These are phyloP conservation scores for Penicillium parvum DNA, from an alignment of 495 filamentous ascomycete species.

Conservation along the genomic window DNA sequence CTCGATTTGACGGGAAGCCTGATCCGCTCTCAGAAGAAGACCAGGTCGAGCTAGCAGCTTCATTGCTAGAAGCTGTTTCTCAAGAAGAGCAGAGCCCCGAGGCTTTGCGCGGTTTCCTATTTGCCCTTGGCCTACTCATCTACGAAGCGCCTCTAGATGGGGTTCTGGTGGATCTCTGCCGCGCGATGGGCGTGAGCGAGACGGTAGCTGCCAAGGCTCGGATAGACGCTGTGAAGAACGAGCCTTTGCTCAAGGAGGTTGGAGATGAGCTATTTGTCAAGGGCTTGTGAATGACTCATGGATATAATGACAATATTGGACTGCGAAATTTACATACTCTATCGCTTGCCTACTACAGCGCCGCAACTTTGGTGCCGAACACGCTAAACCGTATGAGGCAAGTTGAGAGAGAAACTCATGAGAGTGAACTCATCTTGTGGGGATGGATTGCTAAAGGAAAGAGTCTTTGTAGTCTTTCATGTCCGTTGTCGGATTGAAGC, in stretches of 20 bases:
- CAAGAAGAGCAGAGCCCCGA: slow-evolving; percentile 65
- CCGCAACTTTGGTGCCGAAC: background rate
- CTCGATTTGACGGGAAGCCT: slow-evolving; percentile 51
- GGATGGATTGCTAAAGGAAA: no score
- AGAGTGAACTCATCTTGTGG: no score
- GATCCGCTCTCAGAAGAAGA: slow-evolving; percentile 62
- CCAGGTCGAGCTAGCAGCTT: slow-evolving; percentile 74
- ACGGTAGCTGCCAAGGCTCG: slow-evolving; percentile 51
- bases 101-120: slow-evolving; percentile 64
- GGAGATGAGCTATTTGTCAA: slow-evolving; percentile 43
- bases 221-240: slow-evolving; percentile 44
- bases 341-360: no score
- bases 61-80: slow-evolving; percentile 68
- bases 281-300: slow-evolving; percentile 25
- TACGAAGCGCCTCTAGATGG: slow-evolving; percentile 67
- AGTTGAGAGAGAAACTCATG: background rate
- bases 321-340: no score
- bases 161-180: slow-evolving; percentile 69
- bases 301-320: no score
- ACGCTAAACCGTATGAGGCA: background rate
- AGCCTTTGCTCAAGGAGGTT: slow-evolving; percentile 58
- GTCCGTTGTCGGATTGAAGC: no score
- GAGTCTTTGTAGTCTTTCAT: no score
- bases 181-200: slow-evolving; percentile 62
- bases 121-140: slow-evolving; percentile 66